phyloP scores from a whole-genome alignment of 23 red algal genomes.

The Gracilaria vermiculophylla region DNA sequence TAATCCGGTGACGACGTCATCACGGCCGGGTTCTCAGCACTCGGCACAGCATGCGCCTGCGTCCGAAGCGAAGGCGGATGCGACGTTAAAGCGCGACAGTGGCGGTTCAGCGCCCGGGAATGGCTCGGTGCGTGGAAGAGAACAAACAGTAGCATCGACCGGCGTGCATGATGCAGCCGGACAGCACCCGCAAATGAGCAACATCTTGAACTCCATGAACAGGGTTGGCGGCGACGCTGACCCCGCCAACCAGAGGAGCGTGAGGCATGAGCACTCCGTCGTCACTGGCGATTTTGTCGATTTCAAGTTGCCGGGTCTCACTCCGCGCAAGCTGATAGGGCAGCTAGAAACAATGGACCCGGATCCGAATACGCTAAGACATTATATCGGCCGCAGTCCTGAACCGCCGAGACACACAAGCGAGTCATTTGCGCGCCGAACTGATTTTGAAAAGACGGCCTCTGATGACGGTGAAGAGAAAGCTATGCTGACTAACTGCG shows the following conservation, averaged over 20 bases:
- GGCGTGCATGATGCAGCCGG: neutral
- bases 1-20: neutral
- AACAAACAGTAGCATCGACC: neutral
- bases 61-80: neutral
- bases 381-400: slow-evolving; percentile 5
- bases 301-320: slow-evolving; percentile 30
- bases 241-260: neutral
- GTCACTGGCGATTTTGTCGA: slow-evolving; percentile 7
- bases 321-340: slow-evolving; percentile 4
- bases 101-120: neutral
- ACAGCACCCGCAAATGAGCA: neutral
- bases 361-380: neutral
- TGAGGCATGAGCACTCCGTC: neutral
- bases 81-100: neutral
- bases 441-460: neutral
- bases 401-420: neutral
- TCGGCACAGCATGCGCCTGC: neutral
- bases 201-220: neutral
- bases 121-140: neutral
- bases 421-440: neutral
- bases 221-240: neutral
- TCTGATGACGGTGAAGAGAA: slow-evolving; percentile 15
- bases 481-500: neutral
- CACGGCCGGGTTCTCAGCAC: neutral
- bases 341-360: slow-evolving; percentile 11